These are phyloP conservation scores for Akanthomyces dipterigenus DNA, from an alignment of 2,329 filamentous ascomycete species.

Conservation along the genomic window DNA sequence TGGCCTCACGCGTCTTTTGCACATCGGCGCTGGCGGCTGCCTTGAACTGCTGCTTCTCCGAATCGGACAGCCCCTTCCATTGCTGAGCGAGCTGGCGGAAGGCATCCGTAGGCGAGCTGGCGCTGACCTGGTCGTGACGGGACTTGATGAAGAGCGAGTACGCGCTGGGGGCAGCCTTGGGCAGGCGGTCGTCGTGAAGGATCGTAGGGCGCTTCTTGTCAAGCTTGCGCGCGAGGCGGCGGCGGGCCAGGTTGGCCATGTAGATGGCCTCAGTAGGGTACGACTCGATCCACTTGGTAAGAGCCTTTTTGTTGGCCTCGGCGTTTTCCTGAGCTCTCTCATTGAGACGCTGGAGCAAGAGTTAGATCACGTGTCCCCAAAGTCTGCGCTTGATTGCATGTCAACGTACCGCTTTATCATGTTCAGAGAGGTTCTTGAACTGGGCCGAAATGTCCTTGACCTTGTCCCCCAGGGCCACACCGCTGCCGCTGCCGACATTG, in stretches of 20 bases:
- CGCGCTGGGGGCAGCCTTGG: constrained; percentile 29
- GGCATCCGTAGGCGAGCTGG: constrained; percentile 14
- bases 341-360: constrained; percentile 28
- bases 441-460: constrained; percentile 23
- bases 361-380: not conserved
- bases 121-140: constrained; percentile 27
- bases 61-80: constrained; percentile 37
- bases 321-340: constrained; percentile 32
- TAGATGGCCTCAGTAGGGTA: constrained; percentile 33
- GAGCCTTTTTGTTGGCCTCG: constrained; percentile 30
- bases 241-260: constrained; percentile 43
- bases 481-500: constrained; percentile 18
- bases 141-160: constrained; percentile 34
- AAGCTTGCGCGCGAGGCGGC: constrained; percentile 30
- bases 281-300: constrained; percentile 43
- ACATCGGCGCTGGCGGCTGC: constrained; percentile 21
- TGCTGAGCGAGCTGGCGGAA: constrained; percentile 23
- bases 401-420: constrained; percentile 38
- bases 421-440: constrained; percentile 34
- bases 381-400: not conserved
- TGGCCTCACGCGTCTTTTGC: constrained; percentile 20
- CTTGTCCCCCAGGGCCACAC: constrained; percentile 12
- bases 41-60: constrained; percentile 36
- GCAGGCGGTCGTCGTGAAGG: constrained; percentile 42
- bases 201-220: constrained; percentile 17